Evolutionary conservation across 352 stramenopile species (phyloP), one percentile per base, ranked within the genome.

Genomic region (Phytopythium cucurbitacearum): DNA sequence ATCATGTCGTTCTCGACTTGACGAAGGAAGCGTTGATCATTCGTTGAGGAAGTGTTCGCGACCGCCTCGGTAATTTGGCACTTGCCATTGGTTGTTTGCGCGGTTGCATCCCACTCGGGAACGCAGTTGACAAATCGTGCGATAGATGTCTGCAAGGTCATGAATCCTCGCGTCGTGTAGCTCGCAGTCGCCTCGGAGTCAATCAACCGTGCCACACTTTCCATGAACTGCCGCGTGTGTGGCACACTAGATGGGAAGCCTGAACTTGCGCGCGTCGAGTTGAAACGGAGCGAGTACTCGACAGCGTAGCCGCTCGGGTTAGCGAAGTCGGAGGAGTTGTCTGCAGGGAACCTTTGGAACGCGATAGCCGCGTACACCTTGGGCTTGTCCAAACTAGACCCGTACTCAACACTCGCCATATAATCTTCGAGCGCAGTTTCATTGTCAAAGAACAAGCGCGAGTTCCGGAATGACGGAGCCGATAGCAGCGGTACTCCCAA

Each of bases 121-220:
- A 85, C 59, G 33, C 82, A 91, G 54, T 85, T 87, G 28, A 91
- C 53, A 34, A 91, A 80, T 4, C 78, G 66, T 33, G 72, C 71
- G 32, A 93, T 71, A 0, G 69, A 48, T 0, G 83, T 93, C 51
- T 93, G 83, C 3, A 93, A 67, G 16, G 77, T 89, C 57, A 90
- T 72, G 48, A 92, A 92, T 5, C 81, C 81, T 7, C 60, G 61
- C 8, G 67, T 85, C 15, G 75, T 42, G 49, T 92, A 90, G n/a
- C 56, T 58, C 51, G 80, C 60, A 4, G 56, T 70, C 49, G 64
- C 51, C 4, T 55, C 48, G 0, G 64, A 7, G 21, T 62, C 12
- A 7, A 54, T 57, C 13, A 64, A 10, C 3, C 36, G 44, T 12
- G 54, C 40, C 13, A 46, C 53, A 36, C 62, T 65, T 28, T 28